Base-by-base conservation (phyloP, 129 eudicot genomes). In the Mikania micrantha region DNA sequence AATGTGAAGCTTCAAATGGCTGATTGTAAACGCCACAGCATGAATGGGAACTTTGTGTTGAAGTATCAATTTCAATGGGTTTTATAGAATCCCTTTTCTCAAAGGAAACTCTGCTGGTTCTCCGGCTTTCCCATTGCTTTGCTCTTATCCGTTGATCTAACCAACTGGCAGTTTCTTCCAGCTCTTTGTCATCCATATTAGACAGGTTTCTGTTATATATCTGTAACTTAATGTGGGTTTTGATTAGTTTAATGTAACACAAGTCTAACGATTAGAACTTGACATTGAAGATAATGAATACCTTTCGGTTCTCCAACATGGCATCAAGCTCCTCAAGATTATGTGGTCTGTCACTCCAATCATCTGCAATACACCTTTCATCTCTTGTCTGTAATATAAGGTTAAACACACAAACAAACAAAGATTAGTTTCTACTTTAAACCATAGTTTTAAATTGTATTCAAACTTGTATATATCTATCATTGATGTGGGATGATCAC, bases 291-390 rank as follows among this genome's bases (percentile, higher is more conserved):
- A 13, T 2, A 24, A 27, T 40, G 45, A 11, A 84, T 67, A 84
- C 95, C 66, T 88, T 86, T 74, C 82, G 77, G 47, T 77, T 81
- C 42, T 82, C 81, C 60, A 86, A 56, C 21, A 80, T 78, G 11
- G 87, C 86, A 28, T 88, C 95, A 11, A 88, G 90, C 68, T 88
- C 95, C 66, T 88, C 87, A 42, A 92, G 85, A 17, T 91, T 77
- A 21, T 71, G 81, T 32, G 91, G 86, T 58, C 80, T 54, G 2
- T 84, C 90, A 54, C 82, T 83, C 82, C 85, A 85, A 50, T 86
- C 77, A n/a, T 84, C 89, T 12, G 49, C 77, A 21, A 81, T 60
- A 66, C 83, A 60, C 35, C 82, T 77, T 53, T 84, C 92, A 7
- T 88, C 90, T 78, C 82, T 78, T 3, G 95, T 82, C 98, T 92